Evolutionary conservation across 192 early-diverging fungal species (phyloP), one percentile per base, ranked within the genome.

Genomic region (Rhizophagus clarus): DNA sequence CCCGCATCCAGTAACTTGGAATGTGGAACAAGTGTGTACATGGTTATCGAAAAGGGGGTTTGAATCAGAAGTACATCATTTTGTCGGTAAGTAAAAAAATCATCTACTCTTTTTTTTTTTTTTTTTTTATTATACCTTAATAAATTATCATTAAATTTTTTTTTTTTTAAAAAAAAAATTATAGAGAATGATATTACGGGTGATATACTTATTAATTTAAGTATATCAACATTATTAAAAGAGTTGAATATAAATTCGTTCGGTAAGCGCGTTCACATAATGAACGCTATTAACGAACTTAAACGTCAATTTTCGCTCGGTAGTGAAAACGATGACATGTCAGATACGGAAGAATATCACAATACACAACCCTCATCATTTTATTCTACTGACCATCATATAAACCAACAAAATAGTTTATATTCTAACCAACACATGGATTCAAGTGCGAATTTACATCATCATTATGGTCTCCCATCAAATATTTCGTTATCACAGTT

Each of bases 121-220:
- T 40, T 40, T 40, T 9, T 40, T 40, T 40, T 0, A 37, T 40
- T 40, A 68, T 15, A 22, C 4, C 20, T 56, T 56, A 56, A 11
- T 15, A 56, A 56, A 4, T 56, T 56, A 56, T 20, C 20, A 7
- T 22, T 22, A 22, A 17, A 51, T 3, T 20, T 20, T 56, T 56
- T 7, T 56, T 7, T 22, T 56, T 56, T 56, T 49, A 34, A 34
- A 34, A 40, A 40, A 3, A 51, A 49, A 51, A n/a, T 86, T 42
- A 31, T 17, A 91, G 93, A 92, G 4, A 89, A 92, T 72, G 90
- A 90, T 61, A 91, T 94, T 64, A 90, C 88, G 28, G 93, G 93
- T 61, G 89, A 89, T 49, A 83, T 87, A 15, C 84, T 94, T 12
- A 32, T 94, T 1, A 88, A 90, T n/a, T 72, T 93, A 22, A 89